These are phyloP conservation scores for Trichoderma orchidacearum DNA, from an alignment of 495 filamentous ascomycete genomes.

Conservation along the genomic window DNA sequence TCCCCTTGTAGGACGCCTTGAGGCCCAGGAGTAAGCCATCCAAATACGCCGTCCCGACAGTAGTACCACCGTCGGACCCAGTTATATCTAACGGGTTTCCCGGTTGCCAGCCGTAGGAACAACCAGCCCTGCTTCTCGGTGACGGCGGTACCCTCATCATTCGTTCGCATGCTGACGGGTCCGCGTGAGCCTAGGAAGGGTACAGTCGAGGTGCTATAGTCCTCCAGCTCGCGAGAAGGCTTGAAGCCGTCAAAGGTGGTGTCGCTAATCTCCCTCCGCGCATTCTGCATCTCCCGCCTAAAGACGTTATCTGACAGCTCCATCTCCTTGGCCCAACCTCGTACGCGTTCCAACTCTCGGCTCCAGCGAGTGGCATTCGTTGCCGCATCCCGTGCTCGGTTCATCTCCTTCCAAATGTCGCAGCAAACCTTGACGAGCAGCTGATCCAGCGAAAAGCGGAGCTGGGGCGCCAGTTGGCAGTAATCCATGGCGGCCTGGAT, in stretches of 20 bases:
- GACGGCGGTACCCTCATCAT: conserved; percentile 28
- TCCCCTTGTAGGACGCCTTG: conserved; percentile 91
- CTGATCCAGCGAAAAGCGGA: conserved; percentile 68
- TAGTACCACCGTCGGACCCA: conserved; percentile 95
- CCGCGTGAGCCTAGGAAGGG: conserved; percentile 67
- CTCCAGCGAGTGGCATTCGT: conserved; percentile 47
- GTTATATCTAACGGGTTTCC: conserved; percentile 73
- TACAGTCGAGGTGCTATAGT: conserved; percentile 78
- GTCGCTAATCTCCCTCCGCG: conserved; percentile 75
- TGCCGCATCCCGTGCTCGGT: conserved; percentile 44
- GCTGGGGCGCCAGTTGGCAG: conserved; percentile 69
- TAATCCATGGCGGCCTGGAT: conserved; percentile 89
- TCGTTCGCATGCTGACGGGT: conserved; percentile 38
- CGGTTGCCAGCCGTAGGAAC: conserved; percentile 65
- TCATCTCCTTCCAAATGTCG: conserved; percentile 80
- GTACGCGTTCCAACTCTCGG: conserved; percentile 76
- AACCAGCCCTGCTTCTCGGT: conserved; percentile 92
- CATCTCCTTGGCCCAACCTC: conserved; percentile 88
- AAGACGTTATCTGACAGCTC: conserved; percentile 69
- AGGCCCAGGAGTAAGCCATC: conserved; percentile 78
- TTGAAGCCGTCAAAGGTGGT: conserved; percentile 51
- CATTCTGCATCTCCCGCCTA: conserved; percentile 60
- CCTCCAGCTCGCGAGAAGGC: conserved; percentile 83
- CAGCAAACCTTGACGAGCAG: conserved; percentile 72
- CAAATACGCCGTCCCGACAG: conserved; percentile 88